phyloP scores from a whole-genome alignment of 495 filamentous ascomycete species.

The Schizothecium vesticola region DNA sequence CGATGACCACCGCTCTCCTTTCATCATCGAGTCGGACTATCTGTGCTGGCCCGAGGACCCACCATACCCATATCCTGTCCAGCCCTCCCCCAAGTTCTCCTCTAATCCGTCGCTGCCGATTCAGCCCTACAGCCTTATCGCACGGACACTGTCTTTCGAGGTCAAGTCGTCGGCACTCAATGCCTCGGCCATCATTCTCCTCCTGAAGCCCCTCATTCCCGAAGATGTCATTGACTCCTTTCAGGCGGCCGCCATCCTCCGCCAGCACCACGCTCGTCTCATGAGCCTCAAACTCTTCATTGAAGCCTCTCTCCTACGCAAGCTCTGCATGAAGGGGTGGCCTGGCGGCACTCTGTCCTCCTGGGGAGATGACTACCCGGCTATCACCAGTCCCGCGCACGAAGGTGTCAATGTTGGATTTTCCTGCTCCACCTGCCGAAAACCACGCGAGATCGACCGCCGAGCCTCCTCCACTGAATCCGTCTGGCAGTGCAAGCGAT shows the following conservation, averaged over 20 bases:
- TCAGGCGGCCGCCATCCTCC: conserved; percentile 51
- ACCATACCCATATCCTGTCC: conserved; percentile 37
- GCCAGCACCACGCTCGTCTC: conserved; percentile 61
- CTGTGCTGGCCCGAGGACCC: conserved; percentile 45
- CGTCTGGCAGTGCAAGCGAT: conserved; percentile 47
- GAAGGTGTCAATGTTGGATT: conserved; percentile 41
- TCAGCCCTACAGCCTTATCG: conserved; percentile 44
- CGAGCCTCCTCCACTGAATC: conserved; percentile 21
- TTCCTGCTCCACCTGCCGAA: conserved; percentile 48
- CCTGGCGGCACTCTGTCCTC: conserved; percentile 33
- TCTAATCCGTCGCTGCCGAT: conserved; percentile 30
- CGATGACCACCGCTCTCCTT: conserved; percentile 30
- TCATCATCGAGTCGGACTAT: conserved; percentile 47
- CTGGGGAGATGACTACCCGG: conserved; percentile 48
- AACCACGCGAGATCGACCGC: conserved; percentile 48
- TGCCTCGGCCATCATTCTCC: conserved; percentile 47
- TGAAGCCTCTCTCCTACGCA: conserved; percentile 64
- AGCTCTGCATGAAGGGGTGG: conserved; percentile 53
- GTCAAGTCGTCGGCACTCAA: conserved; percentile 41
- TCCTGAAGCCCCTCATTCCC: conserved; percentile 47
- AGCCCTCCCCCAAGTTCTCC: conserved; percentile 11
- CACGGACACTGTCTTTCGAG: conserved; percentile 45
- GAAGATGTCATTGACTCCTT: conserved; percentile 42
- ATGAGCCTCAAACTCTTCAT: conserved; percentile 58
- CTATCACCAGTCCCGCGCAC: conserved; percentile 55